phyloP scores from a whole-genome alignment of 208 protist genomes.

The Polymyxa betae region DNA sequence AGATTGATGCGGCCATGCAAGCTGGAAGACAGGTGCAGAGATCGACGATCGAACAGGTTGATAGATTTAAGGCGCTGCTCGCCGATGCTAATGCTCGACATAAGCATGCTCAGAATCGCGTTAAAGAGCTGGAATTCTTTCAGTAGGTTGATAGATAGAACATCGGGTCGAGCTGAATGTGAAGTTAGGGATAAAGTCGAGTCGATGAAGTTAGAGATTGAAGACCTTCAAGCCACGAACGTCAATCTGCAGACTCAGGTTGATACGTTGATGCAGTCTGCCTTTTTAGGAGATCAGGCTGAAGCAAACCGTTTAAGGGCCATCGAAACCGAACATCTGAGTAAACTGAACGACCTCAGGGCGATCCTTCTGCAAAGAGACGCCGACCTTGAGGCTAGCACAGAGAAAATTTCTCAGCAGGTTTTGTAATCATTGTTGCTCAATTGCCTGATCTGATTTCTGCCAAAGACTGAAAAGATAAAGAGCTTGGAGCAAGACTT shows the following conservation, averaged over 20 bases:
- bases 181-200: background rate
- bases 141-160: no score
- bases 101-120: background rate
- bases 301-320: background rate
- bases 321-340: background rate
- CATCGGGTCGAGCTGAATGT: no score
- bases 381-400: background rate
- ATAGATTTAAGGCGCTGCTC: background rate
- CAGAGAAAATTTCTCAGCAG: background rate
- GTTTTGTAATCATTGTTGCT: background rate
- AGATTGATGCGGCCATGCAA: background rate
- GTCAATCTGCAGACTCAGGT: background rate
- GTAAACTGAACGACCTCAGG: background rate
- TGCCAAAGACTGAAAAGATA: no score
- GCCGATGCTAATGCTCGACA: background rate
- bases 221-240: background rate
- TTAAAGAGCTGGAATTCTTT: background rate
- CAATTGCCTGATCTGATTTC: no score
- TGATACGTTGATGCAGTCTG: background rate
- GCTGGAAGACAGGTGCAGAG: background rate
- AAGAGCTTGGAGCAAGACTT: background rate
- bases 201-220: background rate
- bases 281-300: background rate
- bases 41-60: background rate
- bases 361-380: background rate